Evolutionary conservation across 2,329 filamentous ascomycete species (phyloP), one percentile per base, ranked within the genome.

Genomic region (Ophiosphaerella herpotricha): DNA sequence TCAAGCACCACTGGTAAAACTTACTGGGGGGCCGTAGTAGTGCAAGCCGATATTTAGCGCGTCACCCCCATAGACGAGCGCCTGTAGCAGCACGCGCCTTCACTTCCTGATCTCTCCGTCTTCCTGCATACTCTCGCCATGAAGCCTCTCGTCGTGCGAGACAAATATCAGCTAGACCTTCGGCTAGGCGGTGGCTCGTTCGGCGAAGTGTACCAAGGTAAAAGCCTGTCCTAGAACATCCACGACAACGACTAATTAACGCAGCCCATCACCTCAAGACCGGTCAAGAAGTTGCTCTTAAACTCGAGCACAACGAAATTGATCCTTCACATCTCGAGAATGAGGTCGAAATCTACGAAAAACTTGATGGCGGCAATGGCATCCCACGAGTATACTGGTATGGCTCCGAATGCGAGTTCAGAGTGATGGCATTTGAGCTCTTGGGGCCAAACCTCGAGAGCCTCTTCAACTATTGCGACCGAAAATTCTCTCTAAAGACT

Each of bases 391-490:
- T 99, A 72, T 91, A 93, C 78, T 99, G 94, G 94, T 99, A 97
- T 77, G 94, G 94, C 64, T 97, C 93, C 54, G 94, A 99, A 79
- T 97, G 93, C 78, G 94, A 97, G 80, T 97, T 99, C 86, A 97
- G 97, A 78, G 94, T 94, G 75, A 97, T 99, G 93, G 94, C 99
- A 44, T 86, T 97, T 61, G 94, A 99, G 72, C 87, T 99, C 23
- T 89, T 99, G 50, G 94, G 94, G 34, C 94, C 94, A 62, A 94
- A 89, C 70, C 80, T 99, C 77, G 94, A 99, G 78, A 94, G 99
- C 73, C 84, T 99, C 32, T 99, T 99, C 90, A 97, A 99, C 85
- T 97, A 97, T 77, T 99, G 94, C 86, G 97, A 97, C 86, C 89
- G 94, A 77, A 97, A 97, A 77, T 99, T 97, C 82, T 97, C 94